These are phyloP conservation scores for Globisporangium cederbergense DNA, from an alignment of 352 stramenopile species.

Conservation along the genomic window DNA sequence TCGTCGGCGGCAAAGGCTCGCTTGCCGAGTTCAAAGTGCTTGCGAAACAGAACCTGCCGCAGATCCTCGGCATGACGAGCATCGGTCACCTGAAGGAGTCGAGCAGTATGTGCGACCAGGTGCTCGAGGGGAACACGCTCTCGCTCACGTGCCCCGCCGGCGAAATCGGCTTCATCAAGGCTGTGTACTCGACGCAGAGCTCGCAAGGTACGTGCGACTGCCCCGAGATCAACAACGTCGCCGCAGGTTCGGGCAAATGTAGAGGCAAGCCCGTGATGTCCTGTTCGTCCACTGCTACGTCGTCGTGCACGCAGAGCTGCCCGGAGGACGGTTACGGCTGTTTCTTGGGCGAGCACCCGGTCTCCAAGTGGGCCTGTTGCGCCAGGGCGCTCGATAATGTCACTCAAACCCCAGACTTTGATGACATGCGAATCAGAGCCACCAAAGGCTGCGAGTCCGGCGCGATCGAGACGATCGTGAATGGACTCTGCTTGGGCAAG, in stretches of 20 bases:
- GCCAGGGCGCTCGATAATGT: slow-evolving; percentile 31
- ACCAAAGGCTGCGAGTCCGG: slow-evolving; percentile 35
- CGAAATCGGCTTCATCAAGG: slow-evolving; percentile 76
- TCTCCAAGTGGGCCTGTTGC: slow-evolving; percentile 66
- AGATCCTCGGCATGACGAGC: slow-evolving; percentile 73
- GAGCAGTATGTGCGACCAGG: slow-evolving; percentile 68
- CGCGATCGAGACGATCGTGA: slow-evolving; percentile 58
- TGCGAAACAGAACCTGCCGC: slow-evolving; percentile 58
- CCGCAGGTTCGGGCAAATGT: slow-evolving; percentile 49
- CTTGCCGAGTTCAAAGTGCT: slow-evolving; percentile 58
- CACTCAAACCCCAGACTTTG: slow-evolving; percentile 38
- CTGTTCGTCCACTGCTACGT: slow-evolving; percentile 11
- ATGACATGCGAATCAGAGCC: slow-evolving; percentile 51
- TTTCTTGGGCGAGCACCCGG: slow-evolving; percentile 62
- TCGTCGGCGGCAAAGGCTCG: slow-evolving; percentile 55
- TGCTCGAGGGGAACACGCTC: slow-evolving; percentile 37
- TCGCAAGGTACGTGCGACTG: slow-evolving; percentile 62
- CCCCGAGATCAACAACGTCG: slow-evolving; percentile 63
- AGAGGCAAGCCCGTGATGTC: slow-evolving; percentile 28
- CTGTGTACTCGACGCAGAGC: slow-evolving; percentile 65
- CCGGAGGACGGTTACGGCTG: slow-evolving; percentile 44
- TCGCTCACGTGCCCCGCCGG: slow-evolving; percentile 63
- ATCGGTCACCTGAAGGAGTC: slow-evolving; percentile 75
- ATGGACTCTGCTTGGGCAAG: slow-evolving; percentile 67
- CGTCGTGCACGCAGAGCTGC: slow-evolving; percentile 34